phyloP scores from a whole-genome alignment of 2,329 filamentous ascomycete genomes.

The Ilyonectria mors-panacis region DNA sequence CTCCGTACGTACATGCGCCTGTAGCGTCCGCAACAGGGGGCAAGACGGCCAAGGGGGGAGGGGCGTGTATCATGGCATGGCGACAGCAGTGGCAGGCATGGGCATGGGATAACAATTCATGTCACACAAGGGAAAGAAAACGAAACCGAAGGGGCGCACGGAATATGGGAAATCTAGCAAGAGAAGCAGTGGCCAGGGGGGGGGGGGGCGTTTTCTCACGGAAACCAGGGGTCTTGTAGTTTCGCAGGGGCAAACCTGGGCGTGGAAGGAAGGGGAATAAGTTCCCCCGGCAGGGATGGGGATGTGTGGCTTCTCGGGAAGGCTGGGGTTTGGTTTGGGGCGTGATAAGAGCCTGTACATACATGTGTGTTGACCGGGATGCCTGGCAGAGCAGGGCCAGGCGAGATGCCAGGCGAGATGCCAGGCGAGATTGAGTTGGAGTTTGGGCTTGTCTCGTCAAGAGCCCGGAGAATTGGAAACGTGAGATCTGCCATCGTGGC shows the following conservation, averaged over 20 bases:
- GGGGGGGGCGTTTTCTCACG: background rate
- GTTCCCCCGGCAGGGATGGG: conserved; percentile 12
- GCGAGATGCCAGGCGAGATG: conserved; percentile 31
- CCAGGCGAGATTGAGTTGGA: conserved; percentile 29
- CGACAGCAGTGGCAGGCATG: conserved; percentile 7
- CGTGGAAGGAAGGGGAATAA: background rate
- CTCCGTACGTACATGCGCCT: background rate
- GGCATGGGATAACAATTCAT: background rate
- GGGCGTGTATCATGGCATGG: conserved; percentile 4
- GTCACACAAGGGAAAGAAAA: conserved; percentile 18
- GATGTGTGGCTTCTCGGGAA: conserved; percentile 20
- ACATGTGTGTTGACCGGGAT: too few relatives aligned
- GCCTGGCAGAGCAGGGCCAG: conserved; percentile 1
- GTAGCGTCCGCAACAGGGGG: background rate
- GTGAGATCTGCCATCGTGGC: conserved; percentile 29
- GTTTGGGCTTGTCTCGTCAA: conserved; percentile 13
- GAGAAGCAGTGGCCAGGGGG: too few relatives aligned
- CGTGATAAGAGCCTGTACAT: too few relatives aligned
- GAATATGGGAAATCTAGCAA: conserved; percentile 16
- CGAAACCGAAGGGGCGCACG: conserved; percentile 19
- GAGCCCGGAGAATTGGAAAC: conserved; percentile 31
- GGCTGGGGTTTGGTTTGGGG: background rate
- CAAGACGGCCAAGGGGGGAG: background rate
- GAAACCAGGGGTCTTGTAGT: too few relatives aligned
- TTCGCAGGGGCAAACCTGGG: background rate